These are phyloP conservation scores for Ulvella scutata DNA, from an alignment of 139 green algal species.

Conservation along the genomic window DNA sequence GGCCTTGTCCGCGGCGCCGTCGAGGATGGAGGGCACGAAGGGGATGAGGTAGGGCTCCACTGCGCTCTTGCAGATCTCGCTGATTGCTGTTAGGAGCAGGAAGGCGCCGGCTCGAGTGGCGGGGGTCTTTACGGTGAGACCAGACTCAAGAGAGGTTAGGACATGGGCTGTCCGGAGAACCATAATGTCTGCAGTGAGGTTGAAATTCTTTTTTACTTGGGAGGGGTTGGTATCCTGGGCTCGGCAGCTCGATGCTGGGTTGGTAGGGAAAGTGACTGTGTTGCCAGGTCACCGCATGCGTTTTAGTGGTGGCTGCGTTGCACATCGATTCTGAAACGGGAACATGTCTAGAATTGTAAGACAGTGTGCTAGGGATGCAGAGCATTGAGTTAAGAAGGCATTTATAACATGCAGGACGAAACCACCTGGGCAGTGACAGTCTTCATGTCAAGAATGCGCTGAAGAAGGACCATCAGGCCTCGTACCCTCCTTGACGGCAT, in stretches of 20 bases:
- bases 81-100: neutral
- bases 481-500: neutral
- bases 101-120: neutral
- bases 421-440: neutral
- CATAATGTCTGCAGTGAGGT: neutral
- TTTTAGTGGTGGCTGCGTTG: neutral
- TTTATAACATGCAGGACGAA: neutral
- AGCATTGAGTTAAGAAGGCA: neutral
- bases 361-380: neutral
- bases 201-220: too few relatives aligned
- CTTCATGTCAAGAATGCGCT: neutral
- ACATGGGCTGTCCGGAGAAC: neutral
- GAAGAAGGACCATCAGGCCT: too few relatives aligned
- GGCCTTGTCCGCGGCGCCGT: neutral
- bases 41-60: neutral
- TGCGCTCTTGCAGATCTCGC: neutral
- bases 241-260: too few relatives aligned
- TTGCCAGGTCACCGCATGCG: neutral
- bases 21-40: neutral
- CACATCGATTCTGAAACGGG: neutral
- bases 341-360: neutral
- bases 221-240: too few relatives aligned
- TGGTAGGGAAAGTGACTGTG: neutral
- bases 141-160: neutral
- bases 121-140: neutral